A percentile compares a stretch with the other conserved stretches of the same genome.
Conservation (phyloP, 2,329 filamentous ascomycete genomes). For the Balansia obtecta region DNA sequence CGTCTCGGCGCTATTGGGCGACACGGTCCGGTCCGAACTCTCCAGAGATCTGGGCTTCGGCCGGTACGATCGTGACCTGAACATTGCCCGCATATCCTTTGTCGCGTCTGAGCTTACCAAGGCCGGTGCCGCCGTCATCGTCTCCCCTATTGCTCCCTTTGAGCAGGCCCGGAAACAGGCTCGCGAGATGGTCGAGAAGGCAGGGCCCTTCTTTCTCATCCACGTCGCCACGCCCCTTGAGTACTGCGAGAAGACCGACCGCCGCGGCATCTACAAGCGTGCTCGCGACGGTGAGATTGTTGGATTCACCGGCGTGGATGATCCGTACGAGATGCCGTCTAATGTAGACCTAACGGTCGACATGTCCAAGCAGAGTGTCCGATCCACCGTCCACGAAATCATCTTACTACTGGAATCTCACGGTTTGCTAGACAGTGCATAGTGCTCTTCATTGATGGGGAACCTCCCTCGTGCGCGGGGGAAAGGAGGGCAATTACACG, state of each 20-base stretch:
- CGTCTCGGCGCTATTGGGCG: slow-evolving; percentile 86
- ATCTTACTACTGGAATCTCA: slow-evolving; percentile 81
- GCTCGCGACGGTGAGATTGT: slow-evolving; percentile 86
- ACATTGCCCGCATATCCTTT: slow-evolving; percentile 93
- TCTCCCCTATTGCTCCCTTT: slow-evolving; percentile 90
- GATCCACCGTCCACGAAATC: slow-evolving; percentile 94
- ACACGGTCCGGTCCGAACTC: slow-evolving; percentile 87
- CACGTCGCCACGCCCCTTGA: slow-evolving; percentile 91
- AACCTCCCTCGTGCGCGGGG: not conserved
- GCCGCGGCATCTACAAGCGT: slow-evolving; percentile 74
- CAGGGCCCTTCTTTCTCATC: slow-evolving; percentile 85
- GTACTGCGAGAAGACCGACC: slow-evolving; percentile 90
- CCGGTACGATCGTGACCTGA: slow-evolving; percentile 81
- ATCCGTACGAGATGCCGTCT: slow-evolving; percentile 78
- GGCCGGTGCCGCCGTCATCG: slow-evolving; percentile 87
- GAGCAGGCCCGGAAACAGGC: slow-evolving; percentile 66
- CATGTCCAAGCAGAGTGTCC: slow-evolving; percentile 71
- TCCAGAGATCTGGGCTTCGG: slow-evolving; percentile 94
- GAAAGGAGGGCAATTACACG: too few relatives aligned
- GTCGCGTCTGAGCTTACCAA: slow-evolving; percentile 91
- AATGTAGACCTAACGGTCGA: slow-evolving; percentile 82
- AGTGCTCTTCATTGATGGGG: slow-evolving; percentile 10
- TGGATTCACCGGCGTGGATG: slow-evolving; percentile 96
- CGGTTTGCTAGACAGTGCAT: slow-evolving; percentile 68
- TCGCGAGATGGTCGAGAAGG: slow-evolving; percentile 74